A percentile compares a stretch with the other conserved stretches of the same genome.
Conservation (phyloP, 805 yeast species). For the Ogataea siamensis region DNA sequence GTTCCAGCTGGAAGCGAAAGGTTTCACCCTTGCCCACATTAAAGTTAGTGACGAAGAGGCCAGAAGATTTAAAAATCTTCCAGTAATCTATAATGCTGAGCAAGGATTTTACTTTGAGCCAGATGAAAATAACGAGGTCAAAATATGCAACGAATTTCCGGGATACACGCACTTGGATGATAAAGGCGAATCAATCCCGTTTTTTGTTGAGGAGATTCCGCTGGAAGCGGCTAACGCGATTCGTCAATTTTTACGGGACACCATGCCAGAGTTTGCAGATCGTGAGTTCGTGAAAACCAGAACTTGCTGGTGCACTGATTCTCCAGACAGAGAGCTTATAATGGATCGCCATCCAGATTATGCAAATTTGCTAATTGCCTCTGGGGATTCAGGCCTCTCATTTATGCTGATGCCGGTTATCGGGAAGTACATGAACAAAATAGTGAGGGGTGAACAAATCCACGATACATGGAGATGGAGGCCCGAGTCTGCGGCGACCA, state of each 20-base stretch:
- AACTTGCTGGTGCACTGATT: slow-evolving; percentile 32
- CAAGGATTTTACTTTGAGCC: slow-evolving; percentile 48
- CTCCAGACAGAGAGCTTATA: slow-evolving; percentile 27
- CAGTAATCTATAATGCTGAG: slow-evolving; percentile 42
- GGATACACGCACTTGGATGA: slow-evolving; percentile 22
- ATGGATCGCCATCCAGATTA: slow-evolving; percentile 23
- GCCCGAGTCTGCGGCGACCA: slow-evolving; percentile 10
- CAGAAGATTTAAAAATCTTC: slow-evolving; percentile 34
- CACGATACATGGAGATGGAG: slow-evolving; percentile 14
- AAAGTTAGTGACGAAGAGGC: slow-evolving; percentile 36
- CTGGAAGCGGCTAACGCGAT: slow-evolving; percentile 24
- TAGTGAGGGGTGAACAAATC: slow-evolving; percentile 7
- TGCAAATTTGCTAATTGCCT: slow-evolving; percentile 18
- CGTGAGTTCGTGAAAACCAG: slow-evolving; percentile 18
- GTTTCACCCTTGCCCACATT: slow-evolving; percentile 39
- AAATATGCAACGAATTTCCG: slow-evolving; percentile 34
- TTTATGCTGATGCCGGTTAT: slow-evolving; percentile 29
- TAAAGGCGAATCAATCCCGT: slow-evolving; percentile 22
- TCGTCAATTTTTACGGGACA: slow-evolving; percentile 24
- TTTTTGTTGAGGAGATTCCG: slow-evolving; percentile 34
- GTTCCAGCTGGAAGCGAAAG: slow-evolving; percentile 36
- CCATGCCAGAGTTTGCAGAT: slow-evolving; percentile 38
- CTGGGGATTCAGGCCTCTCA: slow-evolving; percentile 30
- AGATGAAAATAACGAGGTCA: slow-evolving; percentile 37
- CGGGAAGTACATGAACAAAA: slow-evolving; percentile 21